phyloP scores from a whole-genome alignment of 495 filamentous ascomycete genomes.

The Lasiosphaeria ovina region DNA sequence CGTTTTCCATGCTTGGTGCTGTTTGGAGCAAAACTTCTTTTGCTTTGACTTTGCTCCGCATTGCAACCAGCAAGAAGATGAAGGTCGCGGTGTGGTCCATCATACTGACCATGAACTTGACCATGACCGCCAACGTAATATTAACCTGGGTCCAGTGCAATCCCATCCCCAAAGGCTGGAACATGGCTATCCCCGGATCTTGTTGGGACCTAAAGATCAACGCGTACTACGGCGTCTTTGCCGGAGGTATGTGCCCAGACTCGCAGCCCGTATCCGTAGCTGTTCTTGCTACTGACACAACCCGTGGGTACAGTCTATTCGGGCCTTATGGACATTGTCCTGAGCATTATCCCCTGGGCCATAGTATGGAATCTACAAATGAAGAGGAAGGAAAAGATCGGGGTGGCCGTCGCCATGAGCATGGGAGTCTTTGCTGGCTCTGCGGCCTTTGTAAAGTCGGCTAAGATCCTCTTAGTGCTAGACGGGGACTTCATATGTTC shows the following conservation, averaged over 20 bases:
- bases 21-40: constrained; percentile 41
- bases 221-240: constrained; percentile 24
- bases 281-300: background rate
- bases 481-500: constrained; percentile 27
- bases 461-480: constrained; percentile 22
- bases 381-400: constrained; percentile 37
- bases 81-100: constrained; percentile 26
- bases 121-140: constrained; percentile 21
- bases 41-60: constrained; percentile 32
- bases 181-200: constrained; percentile 6
- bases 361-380: constrained; percentile 36
- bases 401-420: constrained; percentile 39
- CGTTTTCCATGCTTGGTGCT: constrained; percentile 25
- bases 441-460: constrained; percentile 31
- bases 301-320: constrained; percentile 25
- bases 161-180: constrained; percentile 27
- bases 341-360: constrained; percentile 36
- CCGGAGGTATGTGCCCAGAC: constrained; percentile 16
- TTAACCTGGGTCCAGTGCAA: constrained; percentile 30
- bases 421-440: constrained; percentile 38
- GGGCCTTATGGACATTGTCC: constrained; percentile 36
- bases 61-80: constrained; percentile 20
- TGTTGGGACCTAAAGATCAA: constrained; percentile 22
- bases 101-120: constrained; percentile 30
- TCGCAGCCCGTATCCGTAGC: background rate